Evolutionary conservation across 805 yeast species (phyloP).

Genomic region (Wickerhamomyces pijperi): DNA sequence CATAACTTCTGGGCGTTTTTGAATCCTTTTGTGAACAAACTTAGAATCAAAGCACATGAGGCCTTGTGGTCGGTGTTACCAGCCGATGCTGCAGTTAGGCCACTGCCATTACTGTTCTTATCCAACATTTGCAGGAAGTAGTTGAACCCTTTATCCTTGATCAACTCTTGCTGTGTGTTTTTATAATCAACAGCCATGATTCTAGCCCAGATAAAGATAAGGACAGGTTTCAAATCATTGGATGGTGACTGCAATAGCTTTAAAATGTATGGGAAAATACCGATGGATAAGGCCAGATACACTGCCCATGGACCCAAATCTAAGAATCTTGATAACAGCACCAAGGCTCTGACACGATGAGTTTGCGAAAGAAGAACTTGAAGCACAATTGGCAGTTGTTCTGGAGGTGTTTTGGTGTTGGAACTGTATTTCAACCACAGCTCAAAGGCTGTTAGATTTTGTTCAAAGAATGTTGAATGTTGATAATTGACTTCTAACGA

Average conservation of each 20-base stretch:
- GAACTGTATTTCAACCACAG: slow-evolving; percentile 91
- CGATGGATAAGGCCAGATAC: slow-evolving; percentile 81
- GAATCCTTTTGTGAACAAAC: slow-evolving; percentile 75
- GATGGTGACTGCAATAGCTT: slow-evolving; percentile 90
- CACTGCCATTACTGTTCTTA: no score
- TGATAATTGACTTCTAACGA: no score
- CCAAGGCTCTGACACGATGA: slow-evolving; percentile 82
- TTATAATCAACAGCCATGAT: slow-evolving; percentile 91
- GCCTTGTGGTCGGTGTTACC: slow-evolving; percentile 69
- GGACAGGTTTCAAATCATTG: slow-evolving; percentile 84
- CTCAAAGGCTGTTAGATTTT: slow-evolving; percentile 91
- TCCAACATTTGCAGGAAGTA: slow-evolving; percentile 77
- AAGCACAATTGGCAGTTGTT: slow-evolving; percentile 85
- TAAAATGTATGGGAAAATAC: slow-evolving; percentile 90
- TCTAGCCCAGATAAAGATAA: slow-evolving; percentile 95
- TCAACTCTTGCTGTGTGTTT: slow-evolving; percentile 82
- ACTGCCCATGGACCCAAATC: slow-evolving; percentile 99
- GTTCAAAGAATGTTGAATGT: slow-evolving; percentile 91
- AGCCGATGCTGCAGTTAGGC: slow-evolving; percentile 10
- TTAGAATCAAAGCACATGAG: slow-evolving; percentile 84
- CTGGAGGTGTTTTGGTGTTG: slow-evolving; percentile 78
- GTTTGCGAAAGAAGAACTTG: slow-evolving; percentile 92
- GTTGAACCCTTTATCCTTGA: slow-evolving; percentile 83
- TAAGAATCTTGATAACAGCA: slow-evolving; percentile 70
- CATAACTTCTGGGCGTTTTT: slow-evolving; percentile 72